A percentile compares a stretch with the other conserved stretches of the same genome.
phyloP scores from a whole-genome alignment of 495 filamentous ascomycete genomes.

The Tetracladium marchalianum region DNA sequence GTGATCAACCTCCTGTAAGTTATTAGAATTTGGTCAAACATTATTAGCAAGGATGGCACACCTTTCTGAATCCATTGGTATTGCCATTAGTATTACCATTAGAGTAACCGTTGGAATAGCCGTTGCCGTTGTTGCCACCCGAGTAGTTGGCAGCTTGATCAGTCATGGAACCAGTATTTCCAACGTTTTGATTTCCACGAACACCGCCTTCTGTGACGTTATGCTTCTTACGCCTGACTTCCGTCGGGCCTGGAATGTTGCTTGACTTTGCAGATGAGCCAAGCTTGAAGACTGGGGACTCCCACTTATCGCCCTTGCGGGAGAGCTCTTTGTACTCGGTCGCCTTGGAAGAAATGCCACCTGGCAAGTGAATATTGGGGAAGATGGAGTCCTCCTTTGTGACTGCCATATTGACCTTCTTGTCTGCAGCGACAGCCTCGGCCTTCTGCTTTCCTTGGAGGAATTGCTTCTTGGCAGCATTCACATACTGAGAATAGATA shows the following conservation, averaged over 20 bases:
- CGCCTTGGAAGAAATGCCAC: slow-evolving; percentile 87
- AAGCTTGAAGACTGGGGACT: slow-evolving; percentile 87
- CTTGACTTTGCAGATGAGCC: slow-evolving; percentile 64
- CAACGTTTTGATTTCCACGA: slow-evolving; percentile 26
- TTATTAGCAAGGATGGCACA: too few species aligned
- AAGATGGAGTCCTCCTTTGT: slow-evolving; percentile 89
- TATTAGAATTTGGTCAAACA: too few species aligned
- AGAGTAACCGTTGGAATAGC: slow-evolving; percentile 2
- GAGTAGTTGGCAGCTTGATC: slow-evolving; percentile 13
- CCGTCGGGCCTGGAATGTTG: slow-evolving; percentile 53
- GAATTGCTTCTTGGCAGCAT: slow-evolving; percentile 63
- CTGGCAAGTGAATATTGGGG: slow-evolving; percentile 76
- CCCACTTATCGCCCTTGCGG: slow-evolving; percentile 83
- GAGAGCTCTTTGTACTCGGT: slow-evolving; percentile 90
- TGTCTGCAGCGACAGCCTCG: slow-evolving; percentile 49
- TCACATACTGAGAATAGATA: slow-evolving; percentile 77
- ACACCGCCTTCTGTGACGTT: slow-evolving; percentile 29
- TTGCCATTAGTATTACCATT: slow-evolving; percentile 17
- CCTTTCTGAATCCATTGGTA: not conserved
- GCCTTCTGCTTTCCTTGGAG: slow-evolving; percentile 66
- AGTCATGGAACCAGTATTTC: slow-evolving; percentile 17
- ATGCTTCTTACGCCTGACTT: slow-evolving; percentile 59
- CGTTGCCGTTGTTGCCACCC: slow-evolving; percentile 14
- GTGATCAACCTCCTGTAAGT: slow-evolving; percentile 32
- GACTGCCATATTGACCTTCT: slow-evolving; percentile 77